Evolutionary conservation across 805 yeast genomes (phyloP).

Genomic region (Hagleromyces aurorensis): DNA sequence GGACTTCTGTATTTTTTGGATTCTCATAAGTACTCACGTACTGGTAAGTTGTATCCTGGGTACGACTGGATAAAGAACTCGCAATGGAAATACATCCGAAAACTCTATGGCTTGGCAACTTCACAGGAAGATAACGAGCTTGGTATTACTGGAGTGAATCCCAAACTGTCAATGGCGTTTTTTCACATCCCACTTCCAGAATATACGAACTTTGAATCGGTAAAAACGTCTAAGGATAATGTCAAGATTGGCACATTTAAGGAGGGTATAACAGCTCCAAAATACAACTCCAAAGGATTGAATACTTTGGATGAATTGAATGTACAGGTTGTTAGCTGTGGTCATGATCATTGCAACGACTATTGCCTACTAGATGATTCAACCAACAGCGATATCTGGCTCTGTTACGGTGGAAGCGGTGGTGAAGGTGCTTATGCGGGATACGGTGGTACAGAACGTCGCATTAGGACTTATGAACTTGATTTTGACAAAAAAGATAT

Average conservation of each 20-base stretch:
- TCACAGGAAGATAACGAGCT: conserved; percentile 31
- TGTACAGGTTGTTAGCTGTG: conserved; percentile 69
- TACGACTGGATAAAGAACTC: conserved; percentile 78
- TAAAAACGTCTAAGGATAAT: conserved; percentile 24
- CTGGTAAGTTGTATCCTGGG: conserved; percentile 62
- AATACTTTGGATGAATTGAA: conserved; percentile 53
- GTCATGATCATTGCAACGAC: conserved; percentile 96
- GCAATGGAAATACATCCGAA: conserved; percentile 53
- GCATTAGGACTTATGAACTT: conserved; percentile 65
- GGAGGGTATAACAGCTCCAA: conserved; percentile 79
- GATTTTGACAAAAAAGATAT: conserved; percentile 40
- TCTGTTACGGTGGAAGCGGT: conserved; percentile 89
- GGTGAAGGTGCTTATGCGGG: conserved; percentile 98
- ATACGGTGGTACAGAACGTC: conserved; percentile 77
- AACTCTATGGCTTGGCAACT: conserved; percentile 27
- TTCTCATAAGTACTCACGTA: conserved; percentile 66
- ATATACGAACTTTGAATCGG: conserved; percentile 41
- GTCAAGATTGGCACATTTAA: conserved; percentile 51
- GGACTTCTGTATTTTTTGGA: conserved; percentile 71
- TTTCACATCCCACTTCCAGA: conserved; percentile 94
- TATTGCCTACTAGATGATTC: conserved; percentile 60
- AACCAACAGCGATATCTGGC: conserved; percentile 46
- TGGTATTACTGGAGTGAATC: conserved; percentile 23
- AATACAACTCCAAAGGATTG: conserved; percentile 59
- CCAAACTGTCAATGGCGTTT: conserved; percentile 73